phyloP scores from a whole-genome alignment of 352 stramenopile genomes.

The Saprolegnia parasitica region DNA sequence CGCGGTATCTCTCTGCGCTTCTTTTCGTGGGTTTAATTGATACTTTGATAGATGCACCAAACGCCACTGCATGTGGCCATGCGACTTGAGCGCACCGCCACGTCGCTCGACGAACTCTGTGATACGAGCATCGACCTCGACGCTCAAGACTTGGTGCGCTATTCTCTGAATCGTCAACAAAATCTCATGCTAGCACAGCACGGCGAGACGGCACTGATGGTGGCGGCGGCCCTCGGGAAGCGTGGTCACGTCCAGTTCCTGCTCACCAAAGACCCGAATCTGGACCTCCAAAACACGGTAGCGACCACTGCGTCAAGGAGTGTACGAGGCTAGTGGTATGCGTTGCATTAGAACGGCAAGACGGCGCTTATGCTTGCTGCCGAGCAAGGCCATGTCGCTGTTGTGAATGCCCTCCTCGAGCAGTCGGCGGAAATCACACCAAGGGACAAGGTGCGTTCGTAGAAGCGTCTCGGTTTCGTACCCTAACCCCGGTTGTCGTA shows the following conservation, averaged over 20 bases:
- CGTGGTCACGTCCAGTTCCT: background rate
- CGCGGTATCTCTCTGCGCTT: no score
- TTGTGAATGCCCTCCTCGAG: no score
- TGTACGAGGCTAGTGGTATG: no score
- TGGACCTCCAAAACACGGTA: background rate
- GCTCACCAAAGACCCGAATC: background rate
- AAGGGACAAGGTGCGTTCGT: background rate
- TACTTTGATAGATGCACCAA: background rate
- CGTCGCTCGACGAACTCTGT: background rate
- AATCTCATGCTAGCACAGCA: no score
- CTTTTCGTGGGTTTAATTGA: background rate
- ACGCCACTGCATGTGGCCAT: background rate
- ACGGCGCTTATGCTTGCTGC: no score
- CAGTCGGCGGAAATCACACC: background rate
- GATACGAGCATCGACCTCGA: background rate
- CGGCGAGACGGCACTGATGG: background rate
- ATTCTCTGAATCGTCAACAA: no score
- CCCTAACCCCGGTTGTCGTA: background rate
- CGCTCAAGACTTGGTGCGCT: background rate
- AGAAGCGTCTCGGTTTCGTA: background rate
- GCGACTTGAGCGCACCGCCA: background rate
- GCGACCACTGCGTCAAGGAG: background rate
- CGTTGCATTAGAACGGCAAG: no score
- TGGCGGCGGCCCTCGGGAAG: background rate
- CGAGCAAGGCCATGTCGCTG: no score